These are phyloP conservation scores for Suhomyces xylopsoci DNA, from an alignment of 805 yeast genomes.

Conservation along the genomic window DNA sequence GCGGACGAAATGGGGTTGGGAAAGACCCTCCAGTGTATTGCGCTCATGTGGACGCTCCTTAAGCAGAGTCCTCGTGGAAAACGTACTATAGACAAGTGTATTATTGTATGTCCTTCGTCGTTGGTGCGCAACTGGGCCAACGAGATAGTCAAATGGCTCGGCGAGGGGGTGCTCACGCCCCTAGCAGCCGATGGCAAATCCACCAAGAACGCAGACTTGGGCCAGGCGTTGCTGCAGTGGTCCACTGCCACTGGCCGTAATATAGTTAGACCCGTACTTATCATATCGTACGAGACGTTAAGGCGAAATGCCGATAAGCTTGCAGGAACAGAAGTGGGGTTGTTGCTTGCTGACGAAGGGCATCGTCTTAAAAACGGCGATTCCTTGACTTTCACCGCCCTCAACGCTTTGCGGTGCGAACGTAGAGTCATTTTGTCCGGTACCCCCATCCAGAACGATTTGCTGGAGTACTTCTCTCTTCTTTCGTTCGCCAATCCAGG, in stretches of 20 bases:
- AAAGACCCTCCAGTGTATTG: constrained; percentile 83
- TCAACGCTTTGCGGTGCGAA: constrained; percentile 78
- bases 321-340: constrained; percentile 75
- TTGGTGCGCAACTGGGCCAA: constrained; percentile 96
- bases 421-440: constrained; percentile 92
- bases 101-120: constrained; percentile 93
- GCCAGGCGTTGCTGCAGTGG: constrained; percentile 73
- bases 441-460: constrained; percentile 94
- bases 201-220: constrained; percentile 67
- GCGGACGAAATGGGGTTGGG: constrained; percentile 98
- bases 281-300: constrained; percentile 90
- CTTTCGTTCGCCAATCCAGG: constrained; percentile 95
- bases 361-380: constrained; percentile 66
- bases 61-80: constrained; percentile 85
- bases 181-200: constrained; percentile 90
- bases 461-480: constrained; percentile 88
- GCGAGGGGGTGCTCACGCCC: constrained; percentile 84
- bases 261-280: constrained; percentile 88
- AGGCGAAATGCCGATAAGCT: constrained; percentile 79
- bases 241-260: constrained; percentile 83
- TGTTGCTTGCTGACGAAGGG: constrained; percentile 61
- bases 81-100: constrained; percentile 81
- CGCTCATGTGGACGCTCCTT: constrained; percentile 88
- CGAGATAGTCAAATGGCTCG: constrained; percentile 92
- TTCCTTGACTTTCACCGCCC: constrained; percentile 83